These are phyloP conservation scores for Aphanocladium album DNA, from an alignment of 2,329 filamentous ascomycete genomes.

Conservation along the genomic window DNA sequence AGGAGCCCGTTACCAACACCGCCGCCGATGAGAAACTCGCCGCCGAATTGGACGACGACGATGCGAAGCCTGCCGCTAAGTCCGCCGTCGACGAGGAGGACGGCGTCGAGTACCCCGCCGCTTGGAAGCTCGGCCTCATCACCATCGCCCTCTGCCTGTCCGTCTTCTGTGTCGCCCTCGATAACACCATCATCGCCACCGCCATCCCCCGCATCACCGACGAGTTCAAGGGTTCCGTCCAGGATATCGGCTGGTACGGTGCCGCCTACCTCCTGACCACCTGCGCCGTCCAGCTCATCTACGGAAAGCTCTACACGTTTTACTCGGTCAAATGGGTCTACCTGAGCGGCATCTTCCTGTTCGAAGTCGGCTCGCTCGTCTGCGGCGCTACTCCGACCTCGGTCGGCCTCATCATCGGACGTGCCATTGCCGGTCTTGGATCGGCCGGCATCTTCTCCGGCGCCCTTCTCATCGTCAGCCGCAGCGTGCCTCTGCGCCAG, in stretches of 20 bases:
- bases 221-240: constrained; percentile 29
- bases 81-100: constrained; percentile 21
- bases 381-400: constrained; percentile 22
- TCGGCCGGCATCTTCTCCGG: constrained; percentile 41
- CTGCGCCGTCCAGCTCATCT: constrained; percentile 44
- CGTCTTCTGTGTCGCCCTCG: constrained; percentile 17
- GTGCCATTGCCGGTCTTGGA: constrained; percentile 22
- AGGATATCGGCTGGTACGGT: constrained; percentile 43
- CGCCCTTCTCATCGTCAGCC: constrained; percentile 31
- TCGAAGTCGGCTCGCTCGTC: constrained; percentile 32
- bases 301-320: constrained; percentile 46
- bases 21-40: neutral
- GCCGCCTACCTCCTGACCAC: constrained; percentile 42
- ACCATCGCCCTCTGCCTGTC: constrained; percentile 13
- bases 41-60: neutral
- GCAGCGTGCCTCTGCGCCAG: constrained; percentile 14
- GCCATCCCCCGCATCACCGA: constrained; percentile 32
- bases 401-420: constrained; percentile 17
- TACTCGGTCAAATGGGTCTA: constrained; percentile 44
- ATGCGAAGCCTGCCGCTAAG: neutral
- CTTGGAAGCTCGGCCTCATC: constrained; percentile 12
- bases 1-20: neutral
- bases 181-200: constrained; percentile 34
- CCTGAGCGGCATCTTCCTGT: constrained; percentile 28
- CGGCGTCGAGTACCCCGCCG: constrained; percentile 27